Conservation (phyloP, 345 rosid genomes). For the Citrus trifoliata region DNA sequence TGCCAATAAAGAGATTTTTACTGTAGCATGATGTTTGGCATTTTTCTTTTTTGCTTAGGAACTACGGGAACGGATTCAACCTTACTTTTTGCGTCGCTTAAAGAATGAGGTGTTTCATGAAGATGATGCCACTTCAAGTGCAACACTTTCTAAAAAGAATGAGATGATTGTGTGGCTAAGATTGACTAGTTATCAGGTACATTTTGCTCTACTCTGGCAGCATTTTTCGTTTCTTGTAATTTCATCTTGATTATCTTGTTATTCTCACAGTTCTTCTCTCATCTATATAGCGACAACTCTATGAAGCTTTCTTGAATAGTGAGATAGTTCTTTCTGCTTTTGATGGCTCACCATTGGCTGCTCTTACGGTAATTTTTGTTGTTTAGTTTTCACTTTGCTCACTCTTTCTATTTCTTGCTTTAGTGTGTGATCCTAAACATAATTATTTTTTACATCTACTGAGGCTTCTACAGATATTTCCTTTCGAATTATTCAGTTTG, state of each 20-base stretch:
- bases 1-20: background rate
- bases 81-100: conserved; percentile 88
- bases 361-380: conserved; percentile 68
- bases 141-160: conserved; percentile 81
- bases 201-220: conserved; percentile 9
- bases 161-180: conserved; percentile 94
- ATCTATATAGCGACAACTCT: conserved; percentile 65
- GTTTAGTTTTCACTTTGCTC: background rate
- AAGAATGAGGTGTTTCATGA: conserved; percentile 83
- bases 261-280: conserved; percentile 8
- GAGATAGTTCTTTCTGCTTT: conserved; percentile 92
- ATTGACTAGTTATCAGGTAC: conserved; percentile 84
- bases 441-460: background rate
- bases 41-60: conserved; percentile 39
- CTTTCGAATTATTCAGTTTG: background rate
- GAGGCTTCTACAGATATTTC: background rate
- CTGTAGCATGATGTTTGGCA: background rate
- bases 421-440: background rate
- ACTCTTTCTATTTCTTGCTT: background rate
- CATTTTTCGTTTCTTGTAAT: background rate
- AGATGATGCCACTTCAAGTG: conserved; percentile 36
- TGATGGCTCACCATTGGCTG: conserved; percentile 97
- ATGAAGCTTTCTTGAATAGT: conserved; percentile 89
- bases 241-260: background rate
- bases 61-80: conserved; percentile 83